A percentile compares a stretch with the other conserved stretches of the same genome.
Evolutionary conservation across 169 alveolate species (phyloP).

Genomic region (Cryptosporidium ryanae): DNA sequence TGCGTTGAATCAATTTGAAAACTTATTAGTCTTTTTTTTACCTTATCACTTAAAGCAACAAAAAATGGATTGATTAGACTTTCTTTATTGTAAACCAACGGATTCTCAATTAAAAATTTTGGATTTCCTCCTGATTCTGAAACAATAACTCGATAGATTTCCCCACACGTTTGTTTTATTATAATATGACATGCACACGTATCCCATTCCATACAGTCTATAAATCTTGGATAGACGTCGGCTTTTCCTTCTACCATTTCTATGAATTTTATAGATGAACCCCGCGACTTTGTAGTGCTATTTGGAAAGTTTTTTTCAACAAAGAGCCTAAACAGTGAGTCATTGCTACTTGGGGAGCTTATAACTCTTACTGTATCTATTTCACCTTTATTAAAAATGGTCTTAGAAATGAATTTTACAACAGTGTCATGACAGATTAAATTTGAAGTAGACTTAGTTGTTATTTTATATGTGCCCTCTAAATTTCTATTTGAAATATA

Average conservation of each 20-base stretch:
- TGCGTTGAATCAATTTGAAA: neutral
- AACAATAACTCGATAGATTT: constrained; percentile 38
- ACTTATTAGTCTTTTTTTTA: neutral
- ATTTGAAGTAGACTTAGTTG: constrained; percentile 23
- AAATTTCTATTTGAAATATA: constrained; percentile 63
- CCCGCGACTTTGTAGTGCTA: neutral
- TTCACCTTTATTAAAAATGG: neutral
- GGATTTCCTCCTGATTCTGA: neutral
- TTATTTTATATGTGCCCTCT: constrained; percentile 58
- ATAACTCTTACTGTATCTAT: constrained; percentile 7
- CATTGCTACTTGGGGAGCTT: constrained; percentile 16
- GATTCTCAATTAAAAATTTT: constrained; percentile 58
- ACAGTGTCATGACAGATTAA: neutral
- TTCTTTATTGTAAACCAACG: constrained; percentile 75
- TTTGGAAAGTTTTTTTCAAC: neutral
- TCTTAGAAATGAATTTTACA: constrained; percentile 11
- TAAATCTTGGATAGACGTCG: constrained; percentile 77
- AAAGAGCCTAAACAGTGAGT: constrained; percentile 24
- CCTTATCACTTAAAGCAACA: constrained; percentile 30
- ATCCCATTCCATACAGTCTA: constrained; percentile 80
- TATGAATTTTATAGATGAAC: constrained; percentile 78
- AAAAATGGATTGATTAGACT: constrained; percentile 73
- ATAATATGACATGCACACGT: constrained; percentile 80
- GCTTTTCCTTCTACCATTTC: constrained; percentile 75
- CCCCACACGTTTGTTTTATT: constrained; percentile 75